Percentiles rank a stretch among this genome's conserved stretches.
Conservation (phyloP, 768 basidiomycete species). For the Pholiota molesta region DNA sequence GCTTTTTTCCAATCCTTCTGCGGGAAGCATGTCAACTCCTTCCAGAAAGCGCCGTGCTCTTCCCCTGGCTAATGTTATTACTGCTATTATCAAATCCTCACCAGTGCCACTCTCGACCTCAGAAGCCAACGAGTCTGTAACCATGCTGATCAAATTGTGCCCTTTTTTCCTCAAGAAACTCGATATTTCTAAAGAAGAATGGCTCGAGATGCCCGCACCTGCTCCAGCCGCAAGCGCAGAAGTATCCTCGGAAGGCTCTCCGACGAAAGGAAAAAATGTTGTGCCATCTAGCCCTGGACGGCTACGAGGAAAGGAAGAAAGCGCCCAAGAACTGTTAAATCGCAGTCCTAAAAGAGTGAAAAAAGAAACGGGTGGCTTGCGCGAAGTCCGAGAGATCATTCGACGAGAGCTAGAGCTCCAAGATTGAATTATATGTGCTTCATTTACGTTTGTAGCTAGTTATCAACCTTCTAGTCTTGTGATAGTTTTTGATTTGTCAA, state of each 20-base stretch:
- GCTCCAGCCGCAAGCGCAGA: constrained; percentile 21
- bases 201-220: constrained; percentile 64
- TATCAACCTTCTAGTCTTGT: neutral
- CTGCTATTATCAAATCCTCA: constrained; percentile 78
- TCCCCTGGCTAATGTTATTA: constrained; percentile 64
- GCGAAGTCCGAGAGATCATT: constrained; percentile 83
- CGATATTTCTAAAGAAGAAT: constrained; percentile 58
- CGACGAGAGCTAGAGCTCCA: constrained; percentile 75
- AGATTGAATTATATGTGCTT: constrained; percentile 45
- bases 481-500: constrained; percentile 1
- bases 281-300: constrained; percentile 54
- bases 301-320: constrained; percentile 53
- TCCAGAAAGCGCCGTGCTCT: constrained; percentile 74
- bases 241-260: constrained; percentile 32
- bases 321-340: constrained; percentile 59
- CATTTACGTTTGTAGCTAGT: constrained; percentile 19
- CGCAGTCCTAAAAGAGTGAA: constrained; percentile 77
- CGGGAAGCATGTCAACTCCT: constrained; percentile 52
- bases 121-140: constrained; percentile 77
- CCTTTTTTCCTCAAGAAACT: constrained; percentile 79
- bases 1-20: constrained; percentile 70
- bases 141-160: constrained; percentile 67
- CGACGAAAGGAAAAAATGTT: constrained; percentile 38
- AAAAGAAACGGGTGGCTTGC: constrained; percentile 70
- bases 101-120: constrained; percentile 77